Base-by-base conservation (phyloP, 306 rosid species). In the Pyrus pyrifolia region DNA sequence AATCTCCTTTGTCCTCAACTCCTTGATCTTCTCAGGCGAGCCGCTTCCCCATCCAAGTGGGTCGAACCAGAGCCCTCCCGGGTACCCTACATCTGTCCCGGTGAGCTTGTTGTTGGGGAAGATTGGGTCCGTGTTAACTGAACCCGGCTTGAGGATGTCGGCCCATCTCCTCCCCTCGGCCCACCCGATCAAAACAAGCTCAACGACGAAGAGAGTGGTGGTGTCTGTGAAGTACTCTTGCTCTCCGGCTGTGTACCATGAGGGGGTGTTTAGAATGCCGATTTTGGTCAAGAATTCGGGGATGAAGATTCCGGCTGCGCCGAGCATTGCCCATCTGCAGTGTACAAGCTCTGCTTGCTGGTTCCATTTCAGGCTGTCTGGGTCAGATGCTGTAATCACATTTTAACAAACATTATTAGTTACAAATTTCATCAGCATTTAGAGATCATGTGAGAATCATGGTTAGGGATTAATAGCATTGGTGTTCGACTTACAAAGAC, bases 71-170 rank as follows among this genome's bases (percentile, higher is more conserved):
- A 88, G 85, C 29, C 95, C 95, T 0, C 92, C 95, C 0, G 95
- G 95, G 82, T 90, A 90, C 9, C 95, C 95, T 4, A 90, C 95
- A 30, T 90, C 95, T 0, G 92, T 88, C 25, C 95, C 95, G 0
- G 95, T 90, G 61, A 90, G 92, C 87, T 90, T 90, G 90, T 90
- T 88, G 90, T 88, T 90, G 63, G 95, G 92, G 87, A 90, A 90
- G 74, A 90, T 90, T 0, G 95, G 95, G 71, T 90, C 95, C 0
- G 95, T 90, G 87, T 90, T 90, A 67, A 90, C 95, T 4, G 78
- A 76, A 0, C 92, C 95, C 1, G 95, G 95, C 80, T 90, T 90
- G 53, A 90, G 71, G 59, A 90, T 90, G 81, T 90, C 95, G 0
- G 95, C 92, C 95, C 95, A 90, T 23, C 92, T 81, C 68, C 95